Evolutionary conservation across 345 rosid genomes (phyloP), one percentile per base, ranked within the genome.

Genomic region (Citrus cavaleriei): DNA sequence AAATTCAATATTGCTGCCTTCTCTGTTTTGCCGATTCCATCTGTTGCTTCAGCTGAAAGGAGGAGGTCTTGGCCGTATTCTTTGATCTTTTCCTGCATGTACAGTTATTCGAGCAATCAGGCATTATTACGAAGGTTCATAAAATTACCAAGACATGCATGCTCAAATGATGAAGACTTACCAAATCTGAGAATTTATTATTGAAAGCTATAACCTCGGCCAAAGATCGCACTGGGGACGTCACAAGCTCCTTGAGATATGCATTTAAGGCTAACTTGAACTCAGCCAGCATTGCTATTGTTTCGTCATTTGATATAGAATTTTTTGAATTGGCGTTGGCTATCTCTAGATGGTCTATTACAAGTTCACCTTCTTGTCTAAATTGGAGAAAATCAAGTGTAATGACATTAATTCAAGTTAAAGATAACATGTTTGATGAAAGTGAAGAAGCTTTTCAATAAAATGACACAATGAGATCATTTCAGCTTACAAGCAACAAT

Each of bases 181-280:
- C 85, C 84, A 81, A 22, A n/a, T 80, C 51, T 38, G 83, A 59
- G 79, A 74, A 82, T 16, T 79, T 82, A 22, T 77, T 62, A 77
- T 85, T 85, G 79, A 82, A 82, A 12, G 79, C 83, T 73, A 82
- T 80, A 42, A 65, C 79, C 59, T 85, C 87, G 5, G 85, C 83
- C 81, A 85, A 70, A 67, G 85, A 77, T 64, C 81, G 78, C 34
- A 82, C 83, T 4, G 87, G 87, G n/a, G 87, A 85, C n/a, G 59
- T 70, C n/a, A 85, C 81, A 54, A 85, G 79, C n/a, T 27, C 63
- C 63, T 72, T 30, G 38, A 55, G 78, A 7, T 84, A 84, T 25
- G 77, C 59, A 64, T 87, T 83, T 58, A 84, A 38, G 55, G 86
- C 78, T 21, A 60, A 51, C 68, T 85, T 85, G 51, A 87, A 83